These are phyloP conservation scores for Pythium aquatile DNA, from an alignment of 352 stramenopile species.

Conservation along the genomic window DNA sequence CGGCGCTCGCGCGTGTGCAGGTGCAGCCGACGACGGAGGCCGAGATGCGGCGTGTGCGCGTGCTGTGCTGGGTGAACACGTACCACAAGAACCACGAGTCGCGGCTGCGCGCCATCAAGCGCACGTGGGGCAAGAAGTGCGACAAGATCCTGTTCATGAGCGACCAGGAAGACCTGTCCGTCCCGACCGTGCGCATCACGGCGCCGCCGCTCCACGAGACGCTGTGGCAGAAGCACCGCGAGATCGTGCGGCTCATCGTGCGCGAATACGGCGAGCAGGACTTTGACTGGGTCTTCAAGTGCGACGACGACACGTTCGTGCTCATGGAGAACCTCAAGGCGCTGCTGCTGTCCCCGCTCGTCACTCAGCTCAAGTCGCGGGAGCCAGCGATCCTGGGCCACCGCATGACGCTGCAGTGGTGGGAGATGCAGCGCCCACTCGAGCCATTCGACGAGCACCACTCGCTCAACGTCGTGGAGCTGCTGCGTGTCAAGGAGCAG, in stretches of 20 bases:
- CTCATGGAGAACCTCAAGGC: conserved; percentile 85
- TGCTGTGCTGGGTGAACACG: conserved; percentile 87
- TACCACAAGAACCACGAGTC: conserved; percentile 73
- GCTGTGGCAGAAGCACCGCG: conserved; percentile 84
- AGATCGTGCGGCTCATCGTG: conserved; percentile 71
- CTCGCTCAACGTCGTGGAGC: conserved; percentile 47
- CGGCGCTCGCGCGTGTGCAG: conserved; percentile 69
- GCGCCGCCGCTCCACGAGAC: conserved; percentile 69
- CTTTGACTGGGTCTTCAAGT: conserved; percentile 89
- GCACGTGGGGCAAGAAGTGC: conserved; percentile 76
- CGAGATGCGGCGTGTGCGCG: conserved; percentile 43
- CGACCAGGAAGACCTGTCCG: conserved; percentile 55
- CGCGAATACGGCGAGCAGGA: conserved; percentile 58
- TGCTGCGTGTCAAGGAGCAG: conserved; percentile 48
- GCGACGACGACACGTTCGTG: conserved; percentile 86
- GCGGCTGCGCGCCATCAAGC: conserved; percentile 63
- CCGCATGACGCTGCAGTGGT: conserved; percentile 86
- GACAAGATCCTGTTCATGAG: conserved; percentile 91
- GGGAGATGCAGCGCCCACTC: conserved; percentile 73
- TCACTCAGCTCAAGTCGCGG: conserved; percentile 31
- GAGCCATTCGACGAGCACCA: conserved; percentile 68
- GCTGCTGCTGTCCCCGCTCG: conserved; percentile 55
- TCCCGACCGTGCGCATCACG: conserved; percentile 65
- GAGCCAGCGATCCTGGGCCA: conserved; percentile 71
- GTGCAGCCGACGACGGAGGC: conserved; percentile 46